phyloP scores from a whole-genome alignment of 2,329 filamentous ascomycete genomes.

The Ophiostoma populinum region DNA sequence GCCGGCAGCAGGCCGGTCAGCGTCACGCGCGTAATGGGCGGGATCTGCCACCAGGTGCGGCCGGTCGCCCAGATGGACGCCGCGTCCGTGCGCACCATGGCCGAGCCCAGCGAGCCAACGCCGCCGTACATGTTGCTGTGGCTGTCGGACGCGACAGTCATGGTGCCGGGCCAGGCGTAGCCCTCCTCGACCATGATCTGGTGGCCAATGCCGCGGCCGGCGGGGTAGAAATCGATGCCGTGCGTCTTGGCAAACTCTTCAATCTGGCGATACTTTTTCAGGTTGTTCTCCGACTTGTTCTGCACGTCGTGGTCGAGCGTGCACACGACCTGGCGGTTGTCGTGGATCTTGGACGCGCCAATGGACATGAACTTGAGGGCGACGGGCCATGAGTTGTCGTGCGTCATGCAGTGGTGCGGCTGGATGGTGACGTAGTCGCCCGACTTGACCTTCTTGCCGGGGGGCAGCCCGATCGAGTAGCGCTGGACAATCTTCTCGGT shows the following conservation, averaged over 20 bases:
- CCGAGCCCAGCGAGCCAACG: conserved; percentile 57
- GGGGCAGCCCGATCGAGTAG: conserved; percentile 57
- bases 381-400: conserved; percentile 36
- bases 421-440: conserved; percentile 73
- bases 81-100: conserved; percentile 76
- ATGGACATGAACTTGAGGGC: conserved; percentile 68
- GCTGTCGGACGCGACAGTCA: conserved; percentile 61
- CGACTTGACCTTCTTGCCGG: conserved; percentile 55
- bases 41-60: conserved; percentile 76
- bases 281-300: conserved; percentile 59
- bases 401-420: conserved; percentile 65
- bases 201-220: conserved; percentile 37
- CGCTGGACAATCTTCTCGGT: conserved; percentile 86
- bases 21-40: conserved; percentile 59
- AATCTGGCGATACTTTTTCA: conserved; percentile 70
- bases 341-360: conserved; percentile 55
- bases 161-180: conserved; percentile 63
- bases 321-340: conserved; percentile 61
- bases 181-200: conserved; percentile 86
- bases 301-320: conserved; percentile 81
- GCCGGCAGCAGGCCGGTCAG: conserved; percentile 57
- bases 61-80: conserved; percentile 73
- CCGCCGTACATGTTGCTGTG: conserved; percentile 78
- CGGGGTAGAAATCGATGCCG: conserved; percentile 56
- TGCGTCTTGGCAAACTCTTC: conserved; percentile 67